Base-by-base conservation (phyloP, 2,329 filamentous ascomycete species). In the Apiospora koreana region DNA sequence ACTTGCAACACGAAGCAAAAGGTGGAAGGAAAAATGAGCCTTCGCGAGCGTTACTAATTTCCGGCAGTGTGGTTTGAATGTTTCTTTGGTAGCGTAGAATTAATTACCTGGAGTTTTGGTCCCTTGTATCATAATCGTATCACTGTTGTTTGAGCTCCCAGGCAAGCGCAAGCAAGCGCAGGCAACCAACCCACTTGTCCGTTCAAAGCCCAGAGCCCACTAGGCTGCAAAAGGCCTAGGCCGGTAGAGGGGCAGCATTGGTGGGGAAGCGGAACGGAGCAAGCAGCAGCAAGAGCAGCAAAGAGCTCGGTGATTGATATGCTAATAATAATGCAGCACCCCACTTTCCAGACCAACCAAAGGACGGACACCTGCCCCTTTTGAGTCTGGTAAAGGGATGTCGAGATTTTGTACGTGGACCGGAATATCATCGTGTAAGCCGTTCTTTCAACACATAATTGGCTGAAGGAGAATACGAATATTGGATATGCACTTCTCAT, bases 141-240 rank as follows among this genome's bases (percentile, higher is more conserved):
- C 66, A 68, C 45, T 7, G 66, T 25, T 41, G 66, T 68, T 68
- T 68, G 66, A 54, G 45, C 28, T 68, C 66, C 66, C 66, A 68
- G 46, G 43, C 43, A 66, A 38, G 43, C 66, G 38, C 66, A 68
- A 31, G 43, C 43, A 66, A 38, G 43, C 66, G 38, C 54, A 62
- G 50, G 50, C 50, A 62, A n/a, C 54, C 54, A 38, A 62, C 4
- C 31, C 31, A 38, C 28, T 31, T 38, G 54, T 8, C 21, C 4
- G 10, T 6, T n/a, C 28, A 38, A 38, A 62, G 54, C 5, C 54
- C 31, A 23, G 54, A 38, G 31, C 3, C 54, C 21, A 31, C 54
- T 62, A 62, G 54, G 21, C 31, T n/a, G n/a, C 54, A 62, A 38
- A 18, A 12, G 4, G 54, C 21, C 31, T 62, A 62, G 54, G 18